Base-by-base conservation (phyloP, 306 rosid species). In the Benincasa hispida region DNA sequence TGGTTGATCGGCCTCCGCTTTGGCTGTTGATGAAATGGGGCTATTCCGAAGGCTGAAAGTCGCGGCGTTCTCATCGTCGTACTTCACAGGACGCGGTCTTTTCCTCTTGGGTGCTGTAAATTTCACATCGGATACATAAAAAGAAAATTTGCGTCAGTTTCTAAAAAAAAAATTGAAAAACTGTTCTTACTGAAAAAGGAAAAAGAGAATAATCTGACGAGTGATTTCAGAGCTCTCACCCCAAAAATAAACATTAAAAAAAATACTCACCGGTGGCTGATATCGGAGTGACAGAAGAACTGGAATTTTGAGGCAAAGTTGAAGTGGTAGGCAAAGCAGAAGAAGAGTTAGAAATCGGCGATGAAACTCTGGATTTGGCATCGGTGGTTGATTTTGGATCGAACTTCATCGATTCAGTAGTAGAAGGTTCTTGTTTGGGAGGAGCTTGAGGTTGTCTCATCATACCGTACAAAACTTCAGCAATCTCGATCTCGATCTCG, bases 401-500 rank as follows among this genome's bases (percentile, higher is more conserved):
- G 3, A 83, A 70, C 87, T 90, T 92, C 18, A 81, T 42, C 15
- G 89, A 85, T 74, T 91, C 96, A 34, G 76, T 80, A 13, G 81
- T 78, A 47, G 74, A 30, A n/a, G 80, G 69, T 75, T 91, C 97
- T 78, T 89, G 95, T 87, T 89, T 91, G 0, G 92, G 66, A 66
- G 91, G 88, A n/a, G 86, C 97, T 28, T 92, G 98, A 4, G 99
- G 97, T 78, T 95, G 99, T 68, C 93, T 88, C 88, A 77, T 77
- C 99, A 94, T 90, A 25, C 92, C 97, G 82, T 86, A 95, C 85
- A 95, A 78, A 51, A 95, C 99, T 80, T 90, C 98, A 0, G 99
- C 99, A 42, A 95, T 89, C 90, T 95, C 99, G 79, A 88, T 95
- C 87, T 94, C 99, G 84, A 95, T 88, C 83, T 92, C 99, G 4